Percentiles rank a stretch among this genome's conserved stretches.
Conservation (phyloP, 2,329 filamentous ascomycete species). For the Penicillium corylophilum region DNA sequence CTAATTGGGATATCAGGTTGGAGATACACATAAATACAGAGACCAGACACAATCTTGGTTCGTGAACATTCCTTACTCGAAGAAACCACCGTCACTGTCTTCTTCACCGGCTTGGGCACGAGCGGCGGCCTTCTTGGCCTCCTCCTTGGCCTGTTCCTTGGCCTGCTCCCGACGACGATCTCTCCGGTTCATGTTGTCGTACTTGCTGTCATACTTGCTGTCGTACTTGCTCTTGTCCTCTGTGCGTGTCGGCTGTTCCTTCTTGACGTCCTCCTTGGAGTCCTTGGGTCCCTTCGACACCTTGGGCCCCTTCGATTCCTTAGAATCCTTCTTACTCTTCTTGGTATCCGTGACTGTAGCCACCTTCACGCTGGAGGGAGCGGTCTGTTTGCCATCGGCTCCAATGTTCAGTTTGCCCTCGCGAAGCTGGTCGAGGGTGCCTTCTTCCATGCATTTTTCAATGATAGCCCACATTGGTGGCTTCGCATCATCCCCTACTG, state of each 20-base stretch:
- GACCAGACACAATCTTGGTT: conserved; percentile 4
- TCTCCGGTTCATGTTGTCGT: conserved; percentile 8
- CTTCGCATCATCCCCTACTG: conserved; percentile 22
- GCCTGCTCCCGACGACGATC: conserved; percentile 12
- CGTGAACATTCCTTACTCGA: conserved; percentile 8
- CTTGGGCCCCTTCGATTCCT: not conserved
- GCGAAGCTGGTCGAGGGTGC: conserved; percentile 43
- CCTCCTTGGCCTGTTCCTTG: conserved; percentile 10
- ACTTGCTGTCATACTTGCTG: conserved; percentile 5
- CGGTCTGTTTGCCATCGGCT: conserved; percentile 12
- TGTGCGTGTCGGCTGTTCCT: not conserved
- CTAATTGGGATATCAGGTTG: conserved; percentile 17
- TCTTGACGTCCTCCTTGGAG: not conserved
- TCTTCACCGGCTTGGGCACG: conserved; percentile 4
- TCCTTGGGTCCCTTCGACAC: conserved; percentile 1
- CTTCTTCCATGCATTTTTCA: conserved; percentile 46
- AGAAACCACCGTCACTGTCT: conserved; percentile 21
- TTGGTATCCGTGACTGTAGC: not conserved
- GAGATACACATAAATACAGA: not conserved
- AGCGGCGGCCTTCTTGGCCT: conserved; percentile 10
- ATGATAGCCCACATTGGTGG: conserved; percentile 47
- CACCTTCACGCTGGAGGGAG: not conserved
- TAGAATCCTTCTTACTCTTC: conserved; percentile 4
- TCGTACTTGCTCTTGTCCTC: conserved; percentile 7
- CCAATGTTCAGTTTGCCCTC: conserved; percentile 40